These are phyloP conservation scores for Mycosphaerella sp. DNA, from an alignment of 2,329 filamentous ascomycete genomes.

Conservation along the genomic window DNA sequence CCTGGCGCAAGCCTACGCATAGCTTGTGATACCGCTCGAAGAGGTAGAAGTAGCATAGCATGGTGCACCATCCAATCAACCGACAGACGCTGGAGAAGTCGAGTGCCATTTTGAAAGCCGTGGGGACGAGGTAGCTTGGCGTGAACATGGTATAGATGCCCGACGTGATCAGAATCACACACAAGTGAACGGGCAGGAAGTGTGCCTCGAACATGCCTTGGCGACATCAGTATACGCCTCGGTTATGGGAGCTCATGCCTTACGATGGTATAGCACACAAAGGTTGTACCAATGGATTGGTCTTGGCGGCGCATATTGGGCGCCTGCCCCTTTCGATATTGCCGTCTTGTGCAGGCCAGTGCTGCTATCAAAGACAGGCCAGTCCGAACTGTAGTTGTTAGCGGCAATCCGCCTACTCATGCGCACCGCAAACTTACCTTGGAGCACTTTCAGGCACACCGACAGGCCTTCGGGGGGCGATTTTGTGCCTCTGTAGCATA, in stretches of 20 bases:
- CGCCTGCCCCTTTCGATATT: slow-evolving; percentile 17
- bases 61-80: slow-evolving; percentile 55
- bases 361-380: slow-evolving; percentile 29
- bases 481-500: slow-evolving; percentile 25
- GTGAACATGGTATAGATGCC: slow-evolving; percentile 54
- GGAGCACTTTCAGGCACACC: slow-evolving; percentile 24
- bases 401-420: slow-evolving; percentile 8
- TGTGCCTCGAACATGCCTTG: slow-evolving; percentile 63
- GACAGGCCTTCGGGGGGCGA: slow-evolving; percentile 7
- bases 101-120: slow-evolving; percentile 55
- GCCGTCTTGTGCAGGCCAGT: slow-evolving; percentile 28
- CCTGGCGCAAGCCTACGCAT: slow-evolving; percentile 54
- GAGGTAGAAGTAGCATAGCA: slow-evolving; percentile 57
- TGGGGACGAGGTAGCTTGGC: slow-evolving; percentile 46
- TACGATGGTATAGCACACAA: slow-evolving; percentile 52
- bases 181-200: slow-evolving; percentile 63
- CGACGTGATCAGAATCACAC: slow-evolving; percentile 57
- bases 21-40: slow-evolving; percentile 63
- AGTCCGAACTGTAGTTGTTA: slow-evolving; percentile 25
- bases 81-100: slow-evolving; percentile 54
- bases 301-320: slow-evolving; percentile 17
- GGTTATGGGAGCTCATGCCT: neutral
- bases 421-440: slow-evolving; percentile 23
- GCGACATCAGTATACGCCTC: neutral
- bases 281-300: slow-evolving; percentile 44